A percentile compares a stretch with the other conserved stretches of the same genome.
Conservation (phyloP, 202 grass and related monocot genomes). For the Panicum virgatum region DNA sequence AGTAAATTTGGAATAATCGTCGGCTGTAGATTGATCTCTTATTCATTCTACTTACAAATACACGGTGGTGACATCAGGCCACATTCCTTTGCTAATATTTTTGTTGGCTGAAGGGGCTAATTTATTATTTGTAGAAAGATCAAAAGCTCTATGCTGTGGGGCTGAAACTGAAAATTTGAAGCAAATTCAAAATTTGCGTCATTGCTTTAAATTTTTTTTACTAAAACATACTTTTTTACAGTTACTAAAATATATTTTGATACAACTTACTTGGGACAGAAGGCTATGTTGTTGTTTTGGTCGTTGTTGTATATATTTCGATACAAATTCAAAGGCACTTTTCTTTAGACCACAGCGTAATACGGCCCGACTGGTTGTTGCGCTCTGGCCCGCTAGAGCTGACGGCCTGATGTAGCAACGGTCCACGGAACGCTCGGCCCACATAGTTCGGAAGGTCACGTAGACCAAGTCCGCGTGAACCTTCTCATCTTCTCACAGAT, state of each 20-base stretch:
- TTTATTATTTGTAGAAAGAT: constrained; percentile 20
- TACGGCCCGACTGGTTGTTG: too few species aligned
- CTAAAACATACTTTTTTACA: too few species aligned
- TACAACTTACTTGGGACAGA: too few species aligned
- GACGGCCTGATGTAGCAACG: background rate
- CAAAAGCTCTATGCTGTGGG: background rate
- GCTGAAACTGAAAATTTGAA: background rate
- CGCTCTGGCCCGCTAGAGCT: too few species aligned
- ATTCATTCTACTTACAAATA: constrained; percentile 17
- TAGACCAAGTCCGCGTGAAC: constrained; percentile 30
- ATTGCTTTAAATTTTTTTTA: background rate
- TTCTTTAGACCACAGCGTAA: background rate
- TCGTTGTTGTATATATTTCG: too few species aligned
- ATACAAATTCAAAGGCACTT: background rate
- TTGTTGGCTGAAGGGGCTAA: background rate
- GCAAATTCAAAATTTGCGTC: background rate
- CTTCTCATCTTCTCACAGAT: constrained; percentile 40
- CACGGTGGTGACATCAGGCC: background rate
- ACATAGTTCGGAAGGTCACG: background rate
- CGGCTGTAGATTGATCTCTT: constrained; percentile 1
- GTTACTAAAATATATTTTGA: too few species aligned
- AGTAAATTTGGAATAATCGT: constrained; percentile 19
- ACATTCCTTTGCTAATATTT: background rate
- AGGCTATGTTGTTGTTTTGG: too few species aligned
- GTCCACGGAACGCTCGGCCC: background rate